Base-by-base conservation (phyloP, 371 early-diverging fungal genomes). In the Mucor velutinosus region DNA sequence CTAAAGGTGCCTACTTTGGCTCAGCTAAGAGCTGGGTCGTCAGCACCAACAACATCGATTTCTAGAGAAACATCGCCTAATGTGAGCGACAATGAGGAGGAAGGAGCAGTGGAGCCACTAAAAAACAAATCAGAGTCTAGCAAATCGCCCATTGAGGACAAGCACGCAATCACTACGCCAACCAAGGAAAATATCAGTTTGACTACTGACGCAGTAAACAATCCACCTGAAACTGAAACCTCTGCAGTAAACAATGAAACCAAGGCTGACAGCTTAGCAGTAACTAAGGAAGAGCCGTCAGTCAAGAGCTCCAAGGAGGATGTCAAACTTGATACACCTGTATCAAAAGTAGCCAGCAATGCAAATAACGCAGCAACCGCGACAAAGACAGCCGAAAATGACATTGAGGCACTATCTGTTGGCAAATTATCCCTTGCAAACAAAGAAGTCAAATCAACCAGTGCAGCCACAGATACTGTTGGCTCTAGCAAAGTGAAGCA, bases 71-170 rank as follows among this genome's bases (percentile, higher is more conserved):
- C 35, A 12, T 33, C 49, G 15, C 51, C 37, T 3, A 33, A 17
- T 30, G 61, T 43, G 21, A 64, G 64, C 17, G 69, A 63, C 23
- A 64, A 59, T 33, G 69, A 69, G 25, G 60, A 69, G 30, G 69
- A 69, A 23, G 41, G 58, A 17, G 2, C 0, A 1, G 59, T 32
- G 7, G 29, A 57, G 25, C 27, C 29, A 7, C n/a, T 27, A 6
- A 14, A 60, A 12, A 27, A 1, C 33, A 23, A 41, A 12, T 2
- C 21, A 58, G 21, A 64, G 11, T 39, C 49, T 33, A 8, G 15
- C 17, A 51, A 25, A 23, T 39, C 14, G 4, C 3, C 27, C 4
- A 10, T 15, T 19, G 25, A 51, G 21, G 33, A 41, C 17, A 41
- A 33, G 2, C 30, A 47, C 21, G 21, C 19, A 10, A 21, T 23